phyloP scores from a whole-genome alignment of 1,284 basidiomycete species.

The Cutaneotrichosporon sp. region DNA sequence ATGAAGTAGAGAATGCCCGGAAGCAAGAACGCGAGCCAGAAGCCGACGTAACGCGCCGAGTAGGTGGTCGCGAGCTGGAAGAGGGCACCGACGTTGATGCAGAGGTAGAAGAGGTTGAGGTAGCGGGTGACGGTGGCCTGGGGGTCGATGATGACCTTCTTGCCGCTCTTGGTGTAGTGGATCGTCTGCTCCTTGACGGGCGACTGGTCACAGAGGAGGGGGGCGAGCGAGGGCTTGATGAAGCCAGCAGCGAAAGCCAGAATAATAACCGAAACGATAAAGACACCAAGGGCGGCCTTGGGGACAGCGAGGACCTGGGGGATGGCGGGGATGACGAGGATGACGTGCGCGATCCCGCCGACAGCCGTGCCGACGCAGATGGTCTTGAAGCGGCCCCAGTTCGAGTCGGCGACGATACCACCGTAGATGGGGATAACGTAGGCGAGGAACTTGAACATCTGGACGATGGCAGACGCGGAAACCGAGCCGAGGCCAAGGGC shows the following conservation, averaged over 20 bases:
- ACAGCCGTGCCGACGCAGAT: conserved; percentile 57
- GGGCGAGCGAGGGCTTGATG: conserved; percentile 53
- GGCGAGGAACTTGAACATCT: conserved; percentile 43
- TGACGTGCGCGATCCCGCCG: conserved; percentile 46
- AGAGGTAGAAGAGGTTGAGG: conserved; percentile 46
- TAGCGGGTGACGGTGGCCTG: conserved; percentile 46
- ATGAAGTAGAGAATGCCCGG: conserved; percentile 57
- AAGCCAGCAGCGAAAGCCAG: conserved; percentile 52
- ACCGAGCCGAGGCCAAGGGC: conserved; percentile 42
- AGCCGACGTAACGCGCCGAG: conserved; percentile 50
- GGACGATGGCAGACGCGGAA: conserved; percentile 34
- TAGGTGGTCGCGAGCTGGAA: conserved; percentile 51
- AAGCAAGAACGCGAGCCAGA: conserved; percentile 56
- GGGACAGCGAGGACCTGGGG: conserved; percentile 41
- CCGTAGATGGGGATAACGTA: conserved; percentile 42
- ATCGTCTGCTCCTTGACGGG: conserved; percentile 47
- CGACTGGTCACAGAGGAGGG: conserved; percentile 54
- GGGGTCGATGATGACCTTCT: conserved; percentile 53
- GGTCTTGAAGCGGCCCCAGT: conserved; percentile 74
- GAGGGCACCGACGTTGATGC: conserved; percentile 53
- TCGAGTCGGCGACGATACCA: conserved; percentile 62
- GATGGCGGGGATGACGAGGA: conserved; percentile 49
- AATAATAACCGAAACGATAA: conserved; percentile 52
- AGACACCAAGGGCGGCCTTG: conserved; percentile 31
- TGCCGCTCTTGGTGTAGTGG: conserved; percentile 39